Base-by-base conservation (phyloP, 129 eudicot species). In the Pittosporum tobira region DNA sequence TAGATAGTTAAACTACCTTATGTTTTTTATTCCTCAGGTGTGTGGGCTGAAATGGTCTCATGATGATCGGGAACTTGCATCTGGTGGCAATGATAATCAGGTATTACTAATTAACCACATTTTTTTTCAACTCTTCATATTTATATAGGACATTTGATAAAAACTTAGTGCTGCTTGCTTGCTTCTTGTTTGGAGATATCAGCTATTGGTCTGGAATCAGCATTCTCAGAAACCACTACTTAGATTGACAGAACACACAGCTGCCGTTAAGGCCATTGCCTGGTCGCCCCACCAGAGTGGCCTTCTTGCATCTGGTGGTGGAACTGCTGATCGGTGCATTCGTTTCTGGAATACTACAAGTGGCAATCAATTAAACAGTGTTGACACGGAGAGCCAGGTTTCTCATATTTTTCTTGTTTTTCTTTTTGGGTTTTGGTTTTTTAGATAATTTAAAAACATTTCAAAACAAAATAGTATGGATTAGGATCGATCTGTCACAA, bases 1-100 rank as follows among this genome's bases (percentile, higher is more conserved):
- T 46, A 65, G 29, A 6, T 40, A 36, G 23, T 22, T 48, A 2
- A 21, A 29, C 20, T 38, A 15, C 19, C 43, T 54, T 50, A 45
- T 3, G 36, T 23, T 22, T 38, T 22, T 18, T 6, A 30, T 54
- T 47, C 44, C n/a, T 57, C 68, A 90, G 97, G 99, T 91, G 9
- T 91, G 99, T 59, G 99, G 99, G 48, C 80, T 91, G 19, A 91
- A 91, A 73, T 91, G 99, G 99, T 91, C 99, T 57, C 99, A 91
- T 66, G 99, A 91, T 73, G 99, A 91, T 64, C 75, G 99, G 56
- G 99, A 91, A 65, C 91, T 91, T 55, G 99, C 99, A 36, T 91
- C 99, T 0, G 99, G 99, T 57, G 99, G 99, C 65, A 91, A 91
- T 53, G 99, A 91, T 67, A 91, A 91, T 69, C 99, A 84, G 94